These are phyloP conservation scores for Candida lessepsii DNA, from an alignment of 805 yeast species.

Conservation along the genomic window DNA sequence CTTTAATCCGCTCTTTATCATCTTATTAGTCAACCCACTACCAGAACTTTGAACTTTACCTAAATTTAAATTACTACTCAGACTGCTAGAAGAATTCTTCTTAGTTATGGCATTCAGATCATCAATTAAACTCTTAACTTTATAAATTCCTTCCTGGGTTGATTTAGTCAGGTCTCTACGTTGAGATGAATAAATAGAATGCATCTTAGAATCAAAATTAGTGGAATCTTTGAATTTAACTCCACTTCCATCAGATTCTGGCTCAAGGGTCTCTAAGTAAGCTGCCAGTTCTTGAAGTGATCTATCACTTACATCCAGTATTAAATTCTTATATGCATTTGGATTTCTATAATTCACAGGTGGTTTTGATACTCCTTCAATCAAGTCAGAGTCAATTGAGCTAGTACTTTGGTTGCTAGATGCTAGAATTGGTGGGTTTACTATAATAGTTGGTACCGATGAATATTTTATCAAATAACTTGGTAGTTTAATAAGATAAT, in stretches of 20 bases:
- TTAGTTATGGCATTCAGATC: conserved; percentile 1
- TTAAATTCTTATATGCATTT: conserved; percentile 7
- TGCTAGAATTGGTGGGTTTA: conserved; percentile 13
- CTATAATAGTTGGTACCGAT: conserved; percentile 37
- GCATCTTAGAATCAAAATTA: conserved; percentile 31
- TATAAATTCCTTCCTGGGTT: conserved; percentile 26
- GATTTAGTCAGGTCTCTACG: conserved; percentile 10
- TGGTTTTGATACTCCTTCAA: conserved; percentile 1
- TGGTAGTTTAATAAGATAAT: conserved; percentile 33
- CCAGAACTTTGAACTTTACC: conserved; percentile 2
- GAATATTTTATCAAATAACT: conserved; percentile 40
- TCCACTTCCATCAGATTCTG: background rate
- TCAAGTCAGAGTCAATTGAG: background rate
- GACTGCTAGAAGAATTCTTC: conserved; percentile 4
- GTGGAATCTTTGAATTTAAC: conserved; percentile 18
- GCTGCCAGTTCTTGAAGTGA: conserved; percentile 7
- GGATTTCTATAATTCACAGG: conserved; percentile 3
- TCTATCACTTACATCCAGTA: conserved; percentile 1
- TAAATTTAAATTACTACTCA: conserved; percentile 5
- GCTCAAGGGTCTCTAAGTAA: conserved; percentile 1
- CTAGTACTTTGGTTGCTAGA: background rate
- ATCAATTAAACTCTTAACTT: conserved; percentile 40
- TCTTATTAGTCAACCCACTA: conserved; percentile 13
- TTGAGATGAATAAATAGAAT: conserved; percentile 33
- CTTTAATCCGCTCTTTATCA: conserved; percentile 15